These are phyloP conservation scores for Fraxinus anomala DNA, from an alignment of 257 asterid species.

Conservation along the genomic window DNA sequence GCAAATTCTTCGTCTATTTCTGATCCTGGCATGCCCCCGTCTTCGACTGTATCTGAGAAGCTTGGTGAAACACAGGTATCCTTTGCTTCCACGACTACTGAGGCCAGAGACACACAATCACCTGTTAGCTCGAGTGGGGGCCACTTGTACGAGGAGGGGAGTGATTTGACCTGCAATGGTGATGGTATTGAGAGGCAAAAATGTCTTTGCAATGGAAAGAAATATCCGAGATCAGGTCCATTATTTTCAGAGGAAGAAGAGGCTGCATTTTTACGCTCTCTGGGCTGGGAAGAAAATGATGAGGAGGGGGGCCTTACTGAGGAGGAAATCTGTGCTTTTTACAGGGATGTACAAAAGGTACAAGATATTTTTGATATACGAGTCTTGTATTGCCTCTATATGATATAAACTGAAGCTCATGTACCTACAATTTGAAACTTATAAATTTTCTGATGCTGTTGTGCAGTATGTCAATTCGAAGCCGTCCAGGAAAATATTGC, in stretches of 20 bases:
- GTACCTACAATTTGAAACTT: background rate
- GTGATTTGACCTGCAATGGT: constrained; percentile 36
- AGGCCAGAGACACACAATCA: constrained; percentile 28
- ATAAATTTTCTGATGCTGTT: constrained; percentile 11
- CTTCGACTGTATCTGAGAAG: constrained; percentile 40
- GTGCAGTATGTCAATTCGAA: constrained; percentile 70
- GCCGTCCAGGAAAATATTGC: constrained; percentile 51
- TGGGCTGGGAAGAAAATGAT: constrained; percentile 94
- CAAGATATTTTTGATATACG: background rate
- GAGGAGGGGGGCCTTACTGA: constrained; percentile 88
- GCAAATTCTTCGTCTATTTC: constrained; percentile 43
- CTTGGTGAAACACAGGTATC: constrained; percentile 39
- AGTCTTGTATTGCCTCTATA: background rate
- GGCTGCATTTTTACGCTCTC: constrained; percentile 75
- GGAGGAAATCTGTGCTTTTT: constrained; percentile 85
- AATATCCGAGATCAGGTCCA: constrained; percentile 38
- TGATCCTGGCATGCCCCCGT: constrained; percentile 33
- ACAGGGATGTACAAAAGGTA: constrained; percentile 62
- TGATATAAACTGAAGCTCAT: background rate
- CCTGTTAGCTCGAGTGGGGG: constrained; percentile 27
- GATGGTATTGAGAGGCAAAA: constrained; percentile 32
- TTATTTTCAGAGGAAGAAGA: constrained; percentile 83
- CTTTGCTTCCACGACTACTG: constrained; percentile 31
- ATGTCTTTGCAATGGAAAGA: constrained; percentile 45
- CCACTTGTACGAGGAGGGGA: constrained; percentile 37